Conservation (phyloP, 1,139 yeast species). For the Pneumocystis carinii region DNA sequence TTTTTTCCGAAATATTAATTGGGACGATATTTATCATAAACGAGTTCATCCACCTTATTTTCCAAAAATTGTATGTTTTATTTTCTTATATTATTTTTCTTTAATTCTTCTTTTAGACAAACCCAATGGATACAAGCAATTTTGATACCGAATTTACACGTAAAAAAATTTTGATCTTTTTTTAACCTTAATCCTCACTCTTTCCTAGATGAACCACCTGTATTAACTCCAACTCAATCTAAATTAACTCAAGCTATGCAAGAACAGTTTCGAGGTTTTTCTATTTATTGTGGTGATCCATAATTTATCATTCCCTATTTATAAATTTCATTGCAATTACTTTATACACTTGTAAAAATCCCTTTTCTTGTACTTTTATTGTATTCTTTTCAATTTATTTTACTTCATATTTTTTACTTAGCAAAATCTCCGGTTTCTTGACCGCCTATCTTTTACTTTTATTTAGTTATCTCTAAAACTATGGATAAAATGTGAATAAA, state of each 20-base stretch:
- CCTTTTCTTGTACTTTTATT: neutral
- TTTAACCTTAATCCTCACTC: neutral
- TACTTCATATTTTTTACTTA: neutral
- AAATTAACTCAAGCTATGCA: conserved; percentile 77
- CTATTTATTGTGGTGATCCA: conserved; percentile 60
- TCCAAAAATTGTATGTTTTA: conserved; percentile 58
- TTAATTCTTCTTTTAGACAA: neutral
- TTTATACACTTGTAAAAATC: neutral
- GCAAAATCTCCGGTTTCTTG: neutral
- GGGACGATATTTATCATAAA: conserved; percentile 66
- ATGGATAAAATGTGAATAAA: neutral
- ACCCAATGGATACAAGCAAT: conserved; percentile 77
- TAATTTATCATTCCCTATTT: neutral
- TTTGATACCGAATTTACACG: conserved; percentile 84
- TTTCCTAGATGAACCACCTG: conserved; percentile 59
- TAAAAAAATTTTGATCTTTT: neutral
- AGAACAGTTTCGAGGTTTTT: conserved; percentile 93
- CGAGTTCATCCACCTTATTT: conserved; percentile 51
- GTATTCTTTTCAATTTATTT: neutral
- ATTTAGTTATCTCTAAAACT: neutral
- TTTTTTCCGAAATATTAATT: conserved; percentile 75
- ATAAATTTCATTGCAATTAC: neutral
- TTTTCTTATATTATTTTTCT: neutral
- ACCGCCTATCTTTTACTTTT: neutral
- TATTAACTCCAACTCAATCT: conserved; percentile 86